These are phyloP conservation scores for Phylloporus rhodoxanthus DNA, from an alignment of 768 basidiomycete genomes.

Conservation along the genomic window DNA sequence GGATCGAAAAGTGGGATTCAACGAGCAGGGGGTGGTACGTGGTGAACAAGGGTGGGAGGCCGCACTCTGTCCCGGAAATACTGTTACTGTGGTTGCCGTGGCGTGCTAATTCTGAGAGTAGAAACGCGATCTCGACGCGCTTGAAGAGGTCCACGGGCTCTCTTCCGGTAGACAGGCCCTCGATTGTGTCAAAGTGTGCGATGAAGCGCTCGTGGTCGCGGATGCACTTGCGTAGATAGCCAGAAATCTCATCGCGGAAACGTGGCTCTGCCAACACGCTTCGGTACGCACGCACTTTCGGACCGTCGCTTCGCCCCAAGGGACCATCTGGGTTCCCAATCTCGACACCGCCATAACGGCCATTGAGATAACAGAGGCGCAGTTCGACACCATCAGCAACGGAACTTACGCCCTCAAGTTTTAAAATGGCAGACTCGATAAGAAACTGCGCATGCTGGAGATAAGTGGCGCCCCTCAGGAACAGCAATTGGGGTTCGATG, in stretches of 20 bases:
- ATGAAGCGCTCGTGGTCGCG: conserved; percentile 85
- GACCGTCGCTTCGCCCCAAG: conserved; percentile 50
- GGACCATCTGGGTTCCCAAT: conserved; percentile 78
- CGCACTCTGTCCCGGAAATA: conserved; percentile 34
- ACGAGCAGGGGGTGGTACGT: conserved; percentile 89
- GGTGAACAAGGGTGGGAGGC: conserved; percentile 59
- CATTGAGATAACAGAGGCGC: conserved; percentile 68
- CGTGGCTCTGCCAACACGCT: conserved; percentile 45
- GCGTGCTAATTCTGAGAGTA: conserved; percentile 61
- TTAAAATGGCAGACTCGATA: conserved; percentile 67
- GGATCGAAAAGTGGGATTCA: conserved; percentile 77
- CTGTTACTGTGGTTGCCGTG: conserved; percentile 46
- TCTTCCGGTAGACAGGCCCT: conserved; percentile 29
- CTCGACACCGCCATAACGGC: conserved; percentile 80
- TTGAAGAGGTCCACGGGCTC: conserved; percentile 39
- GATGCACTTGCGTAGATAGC: conserved; percentile 65
- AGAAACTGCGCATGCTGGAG: conserved; percentile 72
- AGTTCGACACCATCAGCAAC: conserved; percentile 65
- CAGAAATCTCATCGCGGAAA: conserved; percentile 56
- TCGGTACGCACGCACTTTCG: conserved; percentile 63
- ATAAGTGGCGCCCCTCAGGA: conserved; percentile 78
- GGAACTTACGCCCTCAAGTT: conserved; percentile 61
- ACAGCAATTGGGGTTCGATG: conserved; percentile 78
- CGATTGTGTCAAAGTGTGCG: conserved; percentile 73
- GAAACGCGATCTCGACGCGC: conserved; percentile 61